A percentile compares a stretch with the other conserved stretches of the same genome.
Conservation (phyloP, 257 asterid species). For the Solanum appendiculatum region DNA sequence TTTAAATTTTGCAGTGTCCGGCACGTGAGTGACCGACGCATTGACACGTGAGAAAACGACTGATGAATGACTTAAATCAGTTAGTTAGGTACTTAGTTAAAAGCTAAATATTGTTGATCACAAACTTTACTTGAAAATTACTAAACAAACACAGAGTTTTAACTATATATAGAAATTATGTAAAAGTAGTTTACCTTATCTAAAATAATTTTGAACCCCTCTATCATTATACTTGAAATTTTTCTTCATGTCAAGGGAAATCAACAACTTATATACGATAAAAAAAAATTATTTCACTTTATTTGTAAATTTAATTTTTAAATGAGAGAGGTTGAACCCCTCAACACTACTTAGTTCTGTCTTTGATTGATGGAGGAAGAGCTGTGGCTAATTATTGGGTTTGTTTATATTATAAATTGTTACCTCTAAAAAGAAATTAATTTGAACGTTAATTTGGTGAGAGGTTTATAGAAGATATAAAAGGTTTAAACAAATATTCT, state of each 20-base stretch:
- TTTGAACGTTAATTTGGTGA: background rate
- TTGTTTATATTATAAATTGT: background rate
- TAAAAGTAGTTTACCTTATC: background rate
- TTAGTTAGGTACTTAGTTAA: background rate
- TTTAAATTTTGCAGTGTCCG: background rate
- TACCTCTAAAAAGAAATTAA: background rate
- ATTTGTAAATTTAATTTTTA: background rate
- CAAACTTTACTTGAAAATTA: too few species aligned
- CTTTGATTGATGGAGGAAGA: background rate
- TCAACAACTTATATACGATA: background rate
- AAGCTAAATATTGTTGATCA: background rate
- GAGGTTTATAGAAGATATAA: background rate
- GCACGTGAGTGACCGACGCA: slow-evolving; percentile 13
- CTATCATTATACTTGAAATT: background rate
- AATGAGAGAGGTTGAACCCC: fast-evolving
- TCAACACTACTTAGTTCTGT: background rate
- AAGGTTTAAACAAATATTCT: background rate
- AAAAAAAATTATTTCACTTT: too few species aligned
- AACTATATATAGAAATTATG: background rate
- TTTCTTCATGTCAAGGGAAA: background rate
- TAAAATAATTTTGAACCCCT: background rate
- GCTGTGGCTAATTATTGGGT: background rate
- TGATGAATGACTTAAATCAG: background rate
- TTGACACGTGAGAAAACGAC: background rate
- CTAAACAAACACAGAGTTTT: too few species aligned